Evolutionary conservation across 2,329 filamentous ascomycete species (phyloP), one percentile per base, ranked within the genome.

Genomic region (Claviceps pazoutovae): DNA sequence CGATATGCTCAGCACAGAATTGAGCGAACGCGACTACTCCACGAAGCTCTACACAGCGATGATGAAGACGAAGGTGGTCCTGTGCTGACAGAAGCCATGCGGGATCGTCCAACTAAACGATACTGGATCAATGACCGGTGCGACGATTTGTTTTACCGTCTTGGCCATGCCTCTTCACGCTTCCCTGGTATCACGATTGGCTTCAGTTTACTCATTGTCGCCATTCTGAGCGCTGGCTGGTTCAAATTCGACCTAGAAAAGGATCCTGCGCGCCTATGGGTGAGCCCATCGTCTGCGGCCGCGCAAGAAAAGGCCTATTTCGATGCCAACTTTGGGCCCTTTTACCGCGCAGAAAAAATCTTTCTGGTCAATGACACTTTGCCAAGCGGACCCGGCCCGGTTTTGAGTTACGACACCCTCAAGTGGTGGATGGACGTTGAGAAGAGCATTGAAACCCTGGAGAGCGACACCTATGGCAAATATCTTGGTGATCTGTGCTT

Each of bases 351-450:
- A 0, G 87, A 98, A 66, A 93, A 98, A 68, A 80, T 83, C 0
- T 98, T 98, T 66, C 68, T 98, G 14, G 88, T 97, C 55, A 98
- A 97, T 56, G 90, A 96, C 58, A 89, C 82, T 0, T 65, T 76
- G 0, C 60, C 75, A 2, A 73, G 74, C 2, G 79, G 79, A 0
- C 75, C 82, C 2, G 82, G 85, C 0, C 86, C 88, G 0, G 88
- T 97, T 1, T 70, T 98, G 52, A 89, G 80, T 65, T 93, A 94
- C 58, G 88, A 96, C 8, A 96, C 86, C 0, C 73, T 98, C 9
- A 72, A 76, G 26, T 98, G 93, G 93, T 97, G 91, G 93, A 87
- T 93, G 62, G 86, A 83, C 55, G 83, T 97, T 1, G 93, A 98
- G 65, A 79, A 81, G 58, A 82, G 83, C 48, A 80, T 97, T 38